A percentile compares a stretch with the other conserved stretches of the same genome.
Conservation (phyloP, 139 green algal genomes). For the Auxenochlorella pyrenoidosa region DNA sequence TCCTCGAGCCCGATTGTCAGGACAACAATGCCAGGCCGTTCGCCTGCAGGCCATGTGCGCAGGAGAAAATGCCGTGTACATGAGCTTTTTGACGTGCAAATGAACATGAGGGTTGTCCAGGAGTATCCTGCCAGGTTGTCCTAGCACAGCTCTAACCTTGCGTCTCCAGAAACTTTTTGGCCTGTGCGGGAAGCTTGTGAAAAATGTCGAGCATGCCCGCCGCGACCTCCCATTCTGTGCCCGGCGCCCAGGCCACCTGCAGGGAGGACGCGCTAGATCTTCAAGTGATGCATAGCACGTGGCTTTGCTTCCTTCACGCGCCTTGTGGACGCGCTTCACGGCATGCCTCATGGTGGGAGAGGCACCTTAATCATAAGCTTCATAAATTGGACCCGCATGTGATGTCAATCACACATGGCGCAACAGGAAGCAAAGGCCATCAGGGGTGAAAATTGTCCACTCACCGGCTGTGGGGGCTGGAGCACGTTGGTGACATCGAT, state of each 20-base stretch:
- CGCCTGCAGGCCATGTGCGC: conserved; percentile 11
- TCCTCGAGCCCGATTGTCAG: conserved; percentile 95
- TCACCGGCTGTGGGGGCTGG: not conserved
- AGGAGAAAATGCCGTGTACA: not conserved
- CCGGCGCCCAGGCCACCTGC: conserved; percentile 55
- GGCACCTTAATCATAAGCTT: too few species aligned
- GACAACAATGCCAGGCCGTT: conserved; percentile 85
- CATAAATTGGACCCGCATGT: too few species aligned
- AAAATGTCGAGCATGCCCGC: conserved; percentile 95
- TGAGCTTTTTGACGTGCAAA: not conserved
- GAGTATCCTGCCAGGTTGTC: not conserved
- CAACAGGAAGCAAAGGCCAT: not conserved
- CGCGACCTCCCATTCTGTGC: conserved; percentile 89
- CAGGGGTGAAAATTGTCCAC: not conserved
- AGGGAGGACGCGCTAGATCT: not conserved
- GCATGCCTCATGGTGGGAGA: too few species aligned
- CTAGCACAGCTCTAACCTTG: conserved; percentile 32
- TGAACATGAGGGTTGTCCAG: not conserved
- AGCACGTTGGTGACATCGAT: conserved; percentile 54
- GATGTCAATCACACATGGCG: not conserved
- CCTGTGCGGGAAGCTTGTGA: conserved; percentile 90
- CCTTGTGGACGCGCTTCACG: too few species aligned
- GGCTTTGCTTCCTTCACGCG: too few species aligned
- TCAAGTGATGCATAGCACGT: too few species aligned
- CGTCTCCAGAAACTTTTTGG: conserved; percentile 89